phyloP scores from a whole-genome alignment of 2,329 filamentous ascomycete species.

The Whalleya microplaca region DNA sequence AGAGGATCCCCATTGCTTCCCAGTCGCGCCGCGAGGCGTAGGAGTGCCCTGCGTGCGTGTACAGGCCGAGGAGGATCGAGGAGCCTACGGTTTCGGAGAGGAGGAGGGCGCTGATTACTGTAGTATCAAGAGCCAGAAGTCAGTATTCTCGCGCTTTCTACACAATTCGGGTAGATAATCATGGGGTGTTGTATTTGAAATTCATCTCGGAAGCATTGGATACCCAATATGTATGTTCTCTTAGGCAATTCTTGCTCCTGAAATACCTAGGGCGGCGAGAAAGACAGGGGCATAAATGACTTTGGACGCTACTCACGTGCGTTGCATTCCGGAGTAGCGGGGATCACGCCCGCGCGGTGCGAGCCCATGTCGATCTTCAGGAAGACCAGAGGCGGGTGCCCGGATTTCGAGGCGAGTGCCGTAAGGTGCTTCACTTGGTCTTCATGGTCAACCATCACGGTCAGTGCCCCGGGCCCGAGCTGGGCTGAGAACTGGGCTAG shows the following conservation, averaged over 20 bases:
- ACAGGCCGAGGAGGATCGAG: slow-evolving; percentile 63
- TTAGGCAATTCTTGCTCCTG: no score
- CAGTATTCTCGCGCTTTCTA: no score
- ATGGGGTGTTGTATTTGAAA: no score
- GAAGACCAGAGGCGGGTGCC: slow-evolving; percentile 59
- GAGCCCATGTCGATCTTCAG: slow-evolving; percentile 78
- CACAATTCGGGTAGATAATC: no score
- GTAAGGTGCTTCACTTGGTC: slow-evolving; percentile 58
- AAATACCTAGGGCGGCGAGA: no score
- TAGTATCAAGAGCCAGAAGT: no score
- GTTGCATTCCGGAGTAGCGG: slow-evolving; percentile 50
- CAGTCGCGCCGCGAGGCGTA: slow-evolving; percentile 62
- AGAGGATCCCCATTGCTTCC: slow-evolving; percentile 61
- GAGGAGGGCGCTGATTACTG: slow-evolving; percentile 45
- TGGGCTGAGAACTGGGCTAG: slow-evolving; percentile 58
- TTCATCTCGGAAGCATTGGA: no score
- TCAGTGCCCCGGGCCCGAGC: slow-evolving; percentile 60
- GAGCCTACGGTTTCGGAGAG: slow-evolving; percentile 43
- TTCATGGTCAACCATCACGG: slow-evolving; percentile 71
- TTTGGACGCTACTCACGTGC: slow-evolving; percentile 15
- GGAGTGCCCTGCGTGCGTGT: slow-evolving; percentile 74
- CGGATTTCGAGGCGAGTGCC: slow-evolving; percentile 45
- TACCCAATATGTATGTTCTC: no score
- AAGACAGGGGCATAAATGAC: no score
- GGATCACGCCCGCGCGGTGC: slow-evolving; percentile 68